Evolutionary conservation across 2,329 filamentous ascomycete species (phyloP).

Genomic region (Aureobasidium sp.): DNA sequence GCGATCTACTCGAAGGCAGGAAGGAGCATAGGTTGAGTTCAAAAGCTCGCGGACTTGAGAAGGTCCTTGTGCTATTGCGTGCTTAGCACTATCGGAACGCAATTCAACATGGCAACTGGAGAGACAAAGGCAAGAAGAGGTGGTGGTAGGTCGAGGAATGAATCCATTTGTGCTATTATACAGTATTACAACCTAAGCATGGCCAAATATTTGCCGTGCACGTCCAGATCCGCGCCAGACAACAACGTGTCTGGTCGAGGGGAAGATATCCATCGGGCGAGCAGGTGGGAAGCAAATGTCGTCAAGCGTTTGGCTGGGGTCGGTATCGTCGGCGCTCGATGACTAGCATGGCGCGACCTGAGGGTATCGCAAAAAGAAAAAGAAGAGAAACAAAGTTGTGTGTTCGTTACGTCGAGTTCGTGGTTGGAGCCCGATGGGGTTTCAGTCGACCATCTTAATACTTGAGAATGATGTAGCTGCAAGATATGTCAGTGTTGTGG

Average conservation of each 20-base stretch:
- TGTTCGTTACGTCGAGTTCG: not conserved
- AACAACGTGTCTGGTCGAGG: not conserved
- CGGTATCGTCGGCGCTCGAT: conserved; percentile 6
- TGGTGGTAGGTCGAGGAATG: not conserved
- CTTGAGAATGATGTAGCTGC: conserved; percentile 78
- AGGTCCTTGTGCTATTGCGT: too few relatives aligned
- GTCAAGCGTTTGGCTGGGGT: not conserved
- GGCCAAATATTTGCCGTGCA: not conserved
- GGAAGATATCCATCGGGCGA: not conserved
- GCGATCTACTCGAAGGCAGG: too few relatives aligned
- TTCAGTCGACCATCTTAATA: conserved; percentile 49
- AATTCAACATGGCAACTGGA: not conserved
- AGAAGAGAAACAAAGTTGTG: not conserved
- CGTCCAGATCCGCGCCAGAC: not conserved
- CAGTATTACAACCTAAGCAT: conserved; percentile 11
- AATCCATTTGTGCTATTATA: conserved; percentile 10
- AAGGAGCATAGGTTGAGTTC: too few relatives aligned
- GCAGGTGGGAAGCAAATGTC: not conserved
- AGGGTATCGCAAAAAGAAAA: conserved; percentile 30
- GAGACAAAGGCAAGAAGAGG: too few relatives aligned
- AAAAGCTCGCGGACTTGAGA: too few relatives aligned
- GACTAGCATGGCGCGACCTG: conserved; percentile 12
- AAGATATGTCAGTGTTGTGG: conserved; percentile 14
- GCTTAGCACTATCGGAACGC: too few relatives aligned
- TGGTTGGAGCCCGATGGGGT: not conserved